Base-by-base conservation (phyloP, 164 flowering plant species). In the Protea cynaroides region DNA sequence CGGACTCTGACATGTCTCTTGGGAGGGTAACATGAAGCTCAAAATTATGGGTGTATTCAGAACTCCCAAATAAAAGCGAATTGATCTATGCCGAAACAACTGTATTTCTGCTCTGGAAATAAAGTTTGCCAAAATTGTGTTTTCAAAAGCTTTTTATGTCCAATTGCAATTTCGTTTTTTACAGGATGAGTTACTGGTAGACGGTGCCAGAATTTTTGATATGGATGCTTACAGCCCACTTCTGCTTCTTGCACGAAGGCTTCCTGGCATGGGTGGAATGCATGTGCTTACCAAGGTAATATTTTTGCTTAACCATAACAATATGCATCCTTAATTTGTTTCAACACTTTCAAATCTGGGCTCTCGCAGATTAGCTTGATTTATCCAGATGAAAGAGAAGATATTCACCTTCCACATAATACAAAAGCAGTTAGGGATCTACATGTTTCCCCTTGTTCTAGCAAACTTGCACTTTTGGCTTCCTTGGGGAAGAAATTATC, bases 171-270 rank as follows among this genome's bases (percentile, higher is more conserved):
- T n/a, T n/a, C n/a, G n/a, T n/a, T 37, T 37, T 68, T 65, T 75
- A 47, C 70, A 91, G 98, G 76, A 70, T 64, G 92, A 84, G 68
- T 71, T 86, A 49, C 72, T 50, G 40, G 65, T 89, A 62, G 81
- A 86, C 66, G 97, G 96, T 74, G 96, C 86, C 40, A 84, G 91
- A 44, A 62, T 83, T 61, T 80, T 94, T 75, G 98, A 89, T 56
- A 61, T 87, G 60, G 88, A 87, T 80, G 69, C 78, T 70, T 73
- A 73, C 63, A 66, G 71, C 65, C 73, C 83, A 71, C 67, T 76
- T 57, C 38, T 84, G 51, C 65, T 94, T 44, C 58, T 86, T 56
- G 84, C 89, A 23, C 80, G 86, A 69, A 85, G 86, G 73, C 74
- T 75, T 7, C 38, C 82, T 49, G 78, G 81, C 57, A 69, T 77